Evolutionary conservation across 73 alveolate species (phyloP).

Genomic region (Blepharisma japonicum): DNA sequence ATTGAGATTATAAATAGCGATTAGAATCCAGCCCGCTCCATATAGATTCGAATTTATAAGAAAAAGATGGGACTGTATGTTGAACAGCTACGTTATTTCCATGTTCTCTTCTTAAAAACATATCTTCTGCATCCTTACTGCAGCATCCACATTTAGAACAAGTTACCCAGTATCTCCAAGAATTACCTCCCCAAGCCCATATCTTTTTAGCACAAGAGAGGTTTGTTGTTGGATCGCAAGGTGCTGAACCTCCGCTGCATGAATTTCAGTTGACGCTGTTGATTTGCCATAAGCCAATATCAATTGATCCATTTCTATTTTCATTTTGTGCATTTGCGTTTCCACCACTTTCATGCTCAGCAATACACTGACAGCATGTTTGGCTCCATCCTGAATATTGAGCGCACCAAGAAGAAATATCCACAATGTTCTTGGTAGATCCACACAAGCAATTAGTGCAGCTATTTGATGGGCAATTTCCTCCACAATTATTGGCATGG

Average conservation of each 20-base stretch:
- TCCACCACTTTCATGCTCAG: conserved; percentile 47
- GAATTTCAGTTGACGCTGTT: conserved; percentile 44
- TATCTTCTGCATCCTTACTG: too few species aligned
- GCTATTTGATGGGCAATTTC: conserved; percentile 51
- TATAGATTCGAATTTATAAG: too few species aligned
- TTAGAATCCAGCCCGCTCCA: too few species aligned
- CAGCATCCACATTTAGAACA: conserved; percentile 46
- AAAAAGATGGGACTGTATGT: too few species aligned
- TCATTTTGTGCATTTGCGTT: conserved; percentile 42
- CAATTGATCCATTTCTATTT: conserved; percentile 38
- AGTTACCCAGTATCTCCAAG: conserved; percentile 54
- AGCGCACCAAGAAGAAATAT: conserved; percentile 41
- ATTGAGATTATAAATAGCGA: too few species aligned
- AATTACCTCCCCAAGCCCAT: conserved; percentile 56
- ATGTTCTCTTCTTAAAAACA: too few species aligned
- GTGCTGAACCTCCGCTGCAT: conserved; percentile 57
- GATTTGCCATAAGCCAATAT: conserved; percentile 55
- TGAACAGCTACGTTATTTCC: too few species aligned
- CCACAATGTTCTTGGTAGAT: background rate
- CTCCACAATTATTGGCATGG: conserved; percentile 46
- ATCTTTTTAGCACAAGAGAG: conserved; percentile 50
- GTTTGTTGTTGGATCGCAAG: conserved; percentile 38
- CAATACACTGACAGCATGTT: conserved; percentile 54
- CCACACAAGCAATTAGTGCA: conserved; percentile 48
- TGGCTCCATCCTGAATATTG: conserved; percentile 46